Base-by-base conservation (phyloP, 371 early-diverging fungal genomes). In the Mucor racemosus region DNA sequence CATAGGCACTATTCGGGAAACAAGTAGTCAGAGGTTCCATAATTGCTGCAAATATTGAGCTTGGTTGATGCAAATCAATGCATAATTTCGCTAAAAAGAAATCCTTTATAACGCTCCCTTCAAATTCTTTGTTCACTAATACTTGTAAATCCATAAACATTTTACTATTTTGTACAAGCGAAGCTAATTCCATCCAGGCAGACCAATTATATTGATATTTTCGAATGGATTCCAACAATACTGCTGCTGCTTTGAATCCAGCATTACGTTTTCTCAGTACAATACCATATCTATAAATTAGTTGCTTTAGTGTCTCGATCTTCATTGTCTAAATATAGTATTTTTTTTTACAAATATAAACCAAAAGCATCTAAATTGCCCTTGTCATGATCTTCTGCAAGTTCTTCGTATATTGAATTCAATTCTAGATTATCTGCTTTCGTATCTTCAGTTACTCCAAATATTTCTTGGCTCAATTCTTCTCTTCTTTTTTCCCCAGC, bases 181-280 rank as follows among this genome's bases (percentile, higher is more conserved):
- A 56, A 7, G 80, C 87, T 1, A 96, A 76, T 57, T 92, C 93
- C 64, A 86, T 74, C 97, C 97, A 97, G n/a, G 95, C 94, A 39
- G 91, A 90, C 96, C 96, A 96, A 72, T 95, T 95, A 76, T 81
- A 94, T 34, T 89, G 91, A 70, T 90, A 95, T 63, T 68, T 68
- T 33, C 73, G 73, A 1, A 96, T 74, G 6, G 96, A 92, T 62
- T 86, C 72, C 11, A 92, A 34, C 15, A 95, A 76, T 7, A 84
- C 76, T 6, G 74, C 72, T n/a, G 79, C 74, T 1, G 95, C 95
- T 57, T 79, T 69, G 17, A 64, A 65, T 44, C 77, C 72, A 38
- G 76, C 71, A 17, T 84, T 75, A 10, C 76, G 77, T 63, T 84
- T 84, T 58, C 73, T 73, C 33, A 84, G 64, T 6, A 89, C 79